phyloP scores from a whole-genome alignment of 805 yeast species.

The Brettanomyces bruxellensis region DNA sequence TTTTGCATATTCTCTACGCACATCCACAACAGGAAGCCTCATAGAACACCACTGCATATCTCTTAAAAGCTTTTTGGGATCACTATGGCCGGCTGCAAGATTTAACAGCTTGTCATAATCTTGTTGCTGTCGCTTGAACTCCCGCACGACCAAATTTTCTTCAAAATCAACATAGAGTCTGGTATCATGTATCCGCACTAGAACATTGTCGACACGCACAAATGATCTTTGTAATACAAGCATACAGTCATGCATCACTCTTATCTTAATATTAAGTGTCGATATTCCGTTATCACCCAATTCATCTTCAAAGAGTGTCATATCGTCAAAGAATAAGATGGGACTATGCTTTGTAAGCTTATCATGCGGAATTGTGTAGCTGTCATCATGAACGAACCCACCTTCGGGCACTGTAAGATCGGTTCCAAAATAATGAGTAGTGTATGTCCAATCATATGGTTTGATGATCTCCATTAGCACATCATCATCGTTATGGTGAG shows the following conservation, averaged over 20 bases:
- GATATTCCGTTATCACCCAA: constrained; percentile 93
- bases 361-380: constrained; percentile 51
- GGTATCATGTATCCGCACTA: constrained; percentile 77
- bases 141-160: constrained; percentile 57
- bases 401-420: constrained; percentile 8
- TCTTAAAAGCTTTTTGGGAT: constrained; percentile 59
- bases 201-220: constrained; percentile 82
- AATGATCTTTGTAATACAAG: constrained; percentile 70
- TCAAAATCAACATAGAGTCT: constrained; percentile 74
- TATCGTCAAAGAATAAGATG: constrained; percentile 81
- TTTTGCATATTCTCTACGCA: constrained; percentile 16
- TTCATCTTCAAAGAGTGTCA: constrained; percentile 88
- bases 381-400: constrained; percentile 18
- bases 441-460: constrained; percentile 96
- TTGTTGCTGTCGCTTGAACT: constrained; percentile 63
- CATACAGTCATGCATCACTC: constrained; percentile 83
- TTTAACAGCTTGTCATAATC: constrained; percentile 34
- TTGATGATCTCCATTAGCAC: constrained; percentile 52
- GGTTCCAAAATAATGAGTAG: constrained; percentile 70
- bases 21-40: constrained; percentile 16
- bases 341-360: constrained; percentile 68
- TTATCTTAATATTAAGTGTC: constrained; percentile 61
- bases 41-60: constrained; percentile 82
- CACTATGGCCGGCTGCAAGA: constrained; percentile 26
- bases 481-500: constrained; percentile 18